Evolutionary conservation across 306 rosid species (phyloP).

Genomic region (Rubus parviflorus): DNA sequence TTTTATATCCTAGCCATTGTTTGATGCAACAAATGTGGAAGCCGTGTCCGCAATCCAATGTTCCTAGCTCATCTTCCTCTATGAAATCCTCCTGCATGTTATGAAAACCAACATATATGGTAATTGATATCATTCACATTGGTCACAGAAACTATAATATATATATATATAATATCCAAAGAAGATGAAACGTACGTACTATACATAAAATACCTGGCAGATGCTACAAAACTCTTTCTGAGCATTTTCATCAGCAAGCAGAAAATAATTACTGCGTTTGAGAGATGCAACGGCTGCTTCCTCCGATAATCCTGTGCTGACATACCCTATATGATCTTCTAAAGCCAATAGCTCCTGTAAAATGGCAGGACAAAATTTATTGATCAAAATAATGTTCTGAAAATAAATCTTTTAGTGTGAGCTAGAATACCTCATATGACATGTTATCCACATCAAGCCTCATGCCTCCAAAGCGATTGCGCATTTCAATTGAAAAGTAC

Average conservation of each 20-base stretch:
- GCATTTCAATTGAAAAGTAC: slow-evolving; percentile 9
- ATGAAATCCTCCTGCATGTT: slow-evolving; percentile 17
- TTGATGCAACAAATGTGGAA: slow-evolving; percentile 29
- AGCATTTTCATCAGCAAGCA: slow-evolving; percentile 10
- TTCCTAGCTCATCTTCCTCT: slow-evolving; percentile 27
- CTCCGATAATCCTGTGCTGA: slow-evolving; percentile 29
- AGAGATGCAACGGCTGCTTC: slow-evolving; percentile 21
- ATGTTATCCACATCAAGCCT: slow-evolving; percentile 32
- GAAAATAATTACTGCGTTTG: slow-evolving; percentile 9
- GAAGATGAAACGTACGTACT: neutral
- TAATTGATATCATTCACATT: neutral
- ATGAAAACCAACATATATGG: neutral
- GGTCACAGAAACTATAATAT: neutral
- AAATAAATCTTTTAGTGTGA: neutral
- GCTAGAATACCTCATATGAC: slow-evolving; percentile 23
- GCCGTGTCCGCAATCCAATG: slow-evolving; percentile 19
- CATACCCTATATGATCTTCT: slow-evolving; percentile 30
- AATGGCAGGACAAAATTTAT: neutral
- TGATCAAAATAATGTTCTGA: neutral
- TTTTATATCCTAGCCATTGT: slow-evolving; percentile 32
- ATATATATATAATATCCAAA: neutral
- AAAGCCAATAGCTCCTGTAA: slow-evolving; percentile 25
- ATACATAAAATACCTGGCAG: slow-evolving; percentile 14
- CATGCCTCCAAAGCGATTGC: slow-evolving; percentile 17
- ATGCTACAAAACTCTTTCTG: slow-evolving; percentile 24